Evolutionary conservation across 2,329 filamentous ascomycete species (phyloP), one percentile per base, ranked within the genome.

Genomic region (Microcyclospora tardicrescens): DNA sequence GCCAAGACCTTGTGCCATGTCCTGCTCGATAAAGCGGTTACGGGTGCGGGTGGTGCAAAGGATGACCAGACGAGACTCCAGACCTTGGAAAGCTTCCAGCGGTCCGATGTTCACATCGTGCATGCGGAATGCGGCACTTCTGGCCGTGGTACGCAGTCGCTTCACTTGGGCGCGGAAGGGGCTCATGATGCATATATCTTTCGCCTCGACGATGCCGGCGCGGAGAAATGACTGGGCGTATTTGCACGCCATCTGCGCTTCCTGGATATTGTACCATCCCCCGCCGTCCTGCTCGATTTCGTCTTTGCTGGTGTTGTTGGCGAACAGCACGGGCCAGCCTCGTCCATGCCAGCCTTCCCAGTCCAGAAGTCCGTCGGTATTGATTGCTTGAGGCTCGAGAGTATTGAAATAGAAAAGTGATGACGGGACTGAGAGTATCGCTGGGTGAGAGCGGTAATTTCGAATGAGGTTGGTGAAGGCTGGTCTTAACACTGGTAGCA

Each of bases 381-480:
- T 9, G 13, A 28, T 35, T 9, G 47, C 47, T 13, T 38, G 34
- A 1, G 51, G 48, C 38, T 54, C 51, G 2, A 54, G 43, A 9
- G 51, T 54, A 28, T 52, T 50, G 28, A 48, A 34, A 39, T 52
- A 52, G 43, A 54, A 54, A 3, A 49, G 42, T 10, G 48, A 42
- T 2, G 48, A 52, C 2, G 51, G 50, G 8, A 40, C 47, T 2
- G 51, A 50, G 3, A 52, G 35, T 9, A 52, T 52, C 10, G 47
- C 46, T 3, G 50, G 45, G 38, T 54, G 48, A 10, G 51, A 54
- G 15, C 51, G 48, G 39, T 52, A 54, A 39, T 54, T 52, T 12
- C 51, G 40, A 15, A 51, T 52, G 5, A 54, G 41, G 30, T 51
- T 47, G 6, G 48, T 43, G 35, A 54, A 54, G 11, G 51, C 42